Conservation (phyloP, 108 stramenopile species). For the Cylindrotheca fusiformis region DNA sequence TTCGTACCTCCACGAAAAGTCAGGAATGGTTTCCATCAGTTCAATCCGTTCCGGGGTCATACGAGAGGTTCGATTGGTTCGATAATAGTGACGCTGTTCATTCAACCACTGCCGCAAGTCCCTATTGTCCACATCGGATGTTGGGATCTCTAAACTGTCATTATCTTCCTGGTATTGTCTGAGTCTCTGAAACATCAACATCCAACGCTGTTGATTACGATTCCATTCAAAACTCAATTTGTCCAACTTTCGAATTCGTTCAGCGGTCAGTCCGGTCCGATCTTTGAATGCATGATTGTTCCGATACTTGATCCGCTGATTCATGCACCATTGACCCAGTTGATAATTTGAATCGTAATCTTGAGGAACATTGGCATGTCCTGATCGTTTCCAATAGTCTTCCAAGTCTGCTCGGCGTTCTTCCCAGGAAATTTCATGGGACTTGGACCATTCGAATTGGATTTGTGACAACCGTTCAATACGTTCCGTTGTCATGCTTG, state of each 20-base stretch:
- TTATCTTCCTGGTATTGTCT: constrained; percentile 32
- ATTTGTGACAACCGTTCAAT: constrained; percentile 25
- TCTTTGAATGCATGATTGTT: constrained; percentile 19
- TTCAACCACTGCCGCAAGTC: constrained; percentile 51
- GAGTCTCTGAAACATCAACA: constrained; percentile 30
- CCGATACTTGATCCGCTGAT: constrained; percentile 44
- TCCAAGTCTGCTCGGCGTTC: constrained; percentile 26
- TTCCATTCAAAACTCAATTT: constrained; percentile 51
- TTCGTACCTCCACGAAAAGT: constrained; percentile 49
- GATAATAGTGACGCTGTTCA: constrained; percentile 43
- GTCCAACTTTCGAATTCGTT: constrained; percentile 40
- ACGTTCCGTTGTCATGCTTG: constrained; percentile 31
- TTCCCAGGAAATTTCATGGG: constrained; percentile 30
- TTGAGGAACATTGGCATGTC: constrained; percentile 49
- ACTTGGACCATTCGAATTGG: constrained; percentile 26
- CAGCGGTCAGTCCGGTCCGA: constrained; percentile 20
- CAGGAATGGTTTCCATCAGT: constrained; percentile 36
- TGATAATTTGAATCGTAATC: constrained; percentile 26
- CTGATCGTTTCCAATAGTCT: constrained; percentile 19
- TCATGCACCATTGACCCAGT: constrained; percentile 55
- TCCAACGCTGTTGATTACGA: constrained; percentile 31
- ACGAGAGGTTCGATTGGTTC: constrained; percentile 12
- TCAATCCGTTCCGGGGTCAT: constrained; percentile 37
- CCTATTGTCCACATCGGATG: constrained; percentile 26
- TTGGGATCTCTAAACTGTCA: constrained; percentile 30